phyloP scores from a whole-genome alignment of 176 grass and related monocot genomes.

The Lolium perenne region DNA sequence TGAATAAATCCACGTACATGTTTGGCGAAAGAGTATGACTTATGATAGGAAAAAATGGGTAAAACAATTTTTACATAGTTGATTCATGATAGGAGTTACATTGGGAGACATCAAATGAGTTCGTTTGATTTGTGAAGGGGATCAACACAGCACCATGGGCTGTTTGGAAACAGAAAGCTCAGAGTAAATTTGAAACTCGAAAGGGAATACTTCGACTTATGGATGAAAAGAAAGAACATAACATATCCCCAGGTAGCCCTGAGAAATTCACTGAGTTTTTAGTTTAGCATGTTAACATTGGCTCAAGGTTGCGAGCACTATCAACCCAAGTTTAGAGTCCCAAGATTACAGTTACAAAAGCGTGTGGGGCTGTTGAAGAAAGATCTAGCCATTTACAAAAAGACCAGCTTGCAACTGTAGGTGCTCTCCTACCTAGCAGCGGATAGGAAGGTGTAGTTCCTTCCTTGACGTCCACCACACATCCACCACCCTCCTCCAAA shows the following conservation, averaged over 20 bases:
- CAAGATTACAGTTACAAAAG: not conserved
- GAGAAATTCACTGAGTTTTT: not conserved
- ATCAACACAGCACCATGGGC: not conserved
- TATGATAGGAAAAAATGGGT: not conserved
- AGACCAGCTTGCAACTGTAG: not conserved
- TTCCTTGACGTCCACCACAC: constrained; percentile 28
- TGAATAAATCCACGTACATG: not conserved
- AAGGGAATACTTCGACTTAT: not conserved
- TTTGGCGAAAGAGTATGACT: not conserved
- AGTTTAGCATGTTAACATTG: not conserved
- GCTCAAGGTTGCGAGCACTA: constrained; percentile 1
- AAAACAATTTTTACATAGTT: not conserved
- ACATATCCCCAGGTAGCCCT: not conserved
- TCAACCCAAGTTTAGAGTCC: not conserved
- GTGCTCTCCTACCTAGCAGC: constrained; percentile 15
- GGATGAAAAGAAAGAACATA: not conserved
- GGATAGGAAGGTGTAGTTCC: not conserved
- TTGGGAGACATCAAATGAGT: not conserved
- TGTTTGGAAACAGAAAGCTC: not conserved
- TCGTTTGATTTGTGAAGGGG: not conserved
- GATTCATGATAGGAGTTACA: not conserved
- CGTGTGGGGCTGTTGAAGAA: not conserved
- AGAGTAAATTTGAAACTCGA: not conserved
- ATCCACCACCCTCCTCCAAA: constrained; percentile 42
- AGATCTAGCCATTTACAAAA: not conserved